These are phyloP conservation scores for Fusarium caatingaense DNA, from an alignment of 2,329 filamentous ascomycete species.

Conservation along the genomic window DNA sequence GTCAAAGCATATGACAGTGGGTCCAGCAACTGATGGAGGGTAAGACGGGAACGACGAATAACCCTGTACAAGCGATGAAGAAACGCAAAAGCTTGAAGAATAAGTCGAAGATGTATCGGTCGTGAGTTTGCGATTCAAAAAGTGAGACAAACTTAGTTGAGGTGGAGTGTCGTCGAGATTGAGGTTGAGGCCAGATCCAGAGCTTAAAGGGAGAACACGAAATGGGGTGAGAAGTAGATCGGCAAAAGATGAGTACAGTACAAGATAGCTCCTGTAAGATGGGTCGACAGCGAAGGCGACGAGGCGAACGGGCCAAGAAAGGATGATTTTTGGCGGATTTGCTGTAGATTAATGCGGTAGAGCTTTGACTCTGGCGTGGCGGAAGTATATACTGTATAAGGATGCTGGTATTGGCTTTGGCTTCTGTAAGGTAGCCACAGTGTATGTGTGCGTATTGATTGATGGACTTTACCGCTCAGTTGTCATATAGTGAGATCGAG, in stretches of 20 bases:
- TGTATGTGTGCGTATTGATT: background rate
- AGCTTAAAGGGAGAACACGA: conserved; percentile 24
- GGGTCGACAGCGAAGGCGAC: conserved; percentile 30
- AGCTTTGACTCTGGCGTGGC: conserved; percentile 37
- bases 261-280: conserved; percentile 29
- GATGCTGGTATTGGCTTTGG: conserved; percentile 6
- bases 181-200: conserved; percentile 38
- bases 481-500: conserved; percentile 22
- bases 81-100: background rate
- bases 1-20: conserved; percentile 39
- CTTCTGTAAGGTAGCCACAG: conserved; percentile 19
- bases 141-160: conserved; percentile 20
- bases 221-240: conserved; percentile 18
- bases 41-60: conserved; percentile 15
- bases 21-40: conserved; percentile 17
- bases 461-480: conserved; percentile 2
- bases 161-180: conserved; percentile 45
- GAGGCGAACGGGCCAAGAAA: conserved; percentile 22
- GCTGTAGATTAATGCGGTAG: conserved; percentile 35
- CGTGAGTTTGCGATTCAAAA: conserved; percentile 17
- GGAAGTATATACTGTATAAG: conserved; percentile 17
- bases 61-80: conserved; percentile 26
- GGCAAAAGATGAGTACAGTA: conserved; percentile 23
- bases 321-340: conserved; percentile 32
- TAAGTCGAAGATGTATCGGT: conserved; percentile 12